Percentiles rank a stretch among this genome's conserved stretches.
Evolutionary conservation across 2,329 filamentous ascomycete genomes (phyloP).

Genomic region (Cercospora canescens): DNA sequence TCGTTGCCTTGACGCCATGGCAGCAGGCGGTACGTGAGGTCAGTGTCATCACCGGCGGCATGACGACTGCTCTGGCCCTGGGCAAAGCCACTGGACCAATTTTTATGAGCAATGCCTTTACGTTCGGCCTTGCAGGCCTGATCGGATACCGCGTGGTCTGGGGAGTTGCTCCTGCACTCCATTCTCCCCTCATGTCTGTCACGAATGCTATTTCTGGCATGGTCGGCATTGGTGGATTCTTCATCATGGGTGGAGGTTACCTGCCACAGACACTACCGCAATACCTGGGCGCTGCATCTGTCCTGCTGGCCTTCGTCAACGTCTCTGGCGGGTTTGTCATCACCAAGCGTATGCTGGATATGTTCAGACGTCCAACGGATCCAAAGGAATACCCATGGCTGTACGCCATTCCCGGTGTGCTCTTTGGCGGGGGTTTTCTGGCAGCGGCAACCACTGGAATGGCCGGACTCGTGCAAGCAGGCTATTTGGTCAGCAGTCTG

Average conservation of each 20-base stretch:
- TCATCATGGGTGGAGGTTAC: conserved; percentile 82
- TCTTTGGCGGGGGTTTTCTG: conserved; percentile 80
- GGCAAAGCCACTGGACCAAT: conserved; percentile 79
- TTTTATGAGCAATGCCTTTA: conserved; percentile 87
- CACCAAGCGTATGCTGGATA: conserved; percentile 90
- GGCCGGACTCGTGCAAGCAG: conserved; percentile 81
- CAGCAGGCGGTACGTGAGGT: conserved; percentile 78
- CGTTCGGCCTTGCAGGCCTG: conserved; percentile 77
- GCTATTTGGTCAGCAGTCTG: conserved; percentile 80
- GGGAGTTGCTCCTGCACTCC: conserved; percentile 80
- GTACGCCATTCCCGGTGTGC: conserved; percentile 71
- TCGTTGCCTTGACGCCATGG: conserved; percentile 74
- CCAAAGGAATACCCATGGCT: conserved; percentile 87
- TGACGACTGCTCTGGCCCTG: conserved; percentile 72
- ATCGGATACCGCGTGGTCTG: conserved; percentile 88
- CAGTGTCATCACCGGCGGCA: conserved; percentile 70
- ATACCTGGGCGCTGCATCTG: conserved; percentile 73
- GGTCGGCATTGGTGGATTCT: conserved; percentile 85
- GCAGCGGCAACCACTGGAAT: conserved; percentile 79
- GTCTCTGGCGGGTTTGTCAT: conserved; percentile 88
- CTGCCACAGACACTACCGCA: conserved; percentile 78
- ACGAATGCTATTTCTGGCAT: conserved; percentile 90
- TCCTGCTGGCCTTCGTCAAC: conserved; percentile 84
- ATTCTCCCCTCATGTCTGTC: conserved; percentile 88
- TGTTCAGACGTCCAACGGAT: conserved; percentile 84